These are phyloP conservation scores for Chalara sp. DNA, from an alignment of 2,329 filamentous ascomycete genomes.

Conservation along the genomic window DNA sequence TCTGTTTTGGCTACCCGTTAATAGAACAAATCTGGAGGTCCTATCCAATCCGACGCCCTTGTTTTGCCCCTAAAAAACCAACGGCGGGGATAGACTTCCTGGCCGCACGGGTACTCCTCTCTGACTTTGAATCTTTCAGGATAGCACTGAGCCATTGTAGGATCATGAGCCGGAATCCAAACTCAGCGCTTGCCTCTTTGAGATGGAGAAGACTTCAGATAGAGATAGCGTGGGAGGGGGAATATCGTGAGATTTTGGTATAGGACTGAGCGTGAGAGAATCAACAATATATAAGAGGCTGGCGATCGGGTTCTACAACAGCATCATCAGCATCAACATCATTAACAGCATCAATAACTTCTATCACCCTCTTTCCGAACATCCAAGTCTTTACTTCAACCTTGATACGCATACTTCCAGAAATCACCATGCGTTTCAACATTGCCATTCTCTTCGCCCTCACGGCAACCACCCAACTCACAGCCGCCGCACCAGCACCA, in stretches of 20 bases:
- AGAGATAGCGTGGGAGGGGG: constrained; percentile 1
- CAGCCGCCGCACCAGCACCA: neutral
- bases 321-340: neutral
- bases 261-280: constrained; percentile 1
- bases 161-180: constrained; percentile 1
- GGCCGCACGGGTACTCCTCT: neutral
- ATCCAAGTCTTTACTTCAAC: constrained; percentile 1
- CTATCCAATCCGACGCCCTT: neutral
- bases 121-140: constrained; percentile 1
- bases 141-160: neutral
- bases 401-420: neutral
- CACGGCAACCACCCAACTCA: neutral
- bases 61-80: neutral
- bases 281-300: constrained; percentile 2
- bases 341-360: neutral
- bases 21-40: neutral
- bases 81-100: neutral
- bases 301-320: neutral
- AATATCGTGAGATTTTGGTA: constrained; percentile 1
- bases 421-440: constrained; percentile 2
- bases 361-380: neutral
- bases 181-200: constrained; percentile 1
- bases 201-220: constrained; percentile 1
- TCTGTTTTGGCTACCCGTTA: neutral
- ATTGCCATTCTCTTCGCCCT: constrained; percentile 1